A percentile compares a stretch with the other conserved stretches of the same genome.
These are phyloP conservation scores for Yamadazyma dushanensis DNA, from an alignment of 1,139 yeast species.

Conservation along the genomic window DNA sequence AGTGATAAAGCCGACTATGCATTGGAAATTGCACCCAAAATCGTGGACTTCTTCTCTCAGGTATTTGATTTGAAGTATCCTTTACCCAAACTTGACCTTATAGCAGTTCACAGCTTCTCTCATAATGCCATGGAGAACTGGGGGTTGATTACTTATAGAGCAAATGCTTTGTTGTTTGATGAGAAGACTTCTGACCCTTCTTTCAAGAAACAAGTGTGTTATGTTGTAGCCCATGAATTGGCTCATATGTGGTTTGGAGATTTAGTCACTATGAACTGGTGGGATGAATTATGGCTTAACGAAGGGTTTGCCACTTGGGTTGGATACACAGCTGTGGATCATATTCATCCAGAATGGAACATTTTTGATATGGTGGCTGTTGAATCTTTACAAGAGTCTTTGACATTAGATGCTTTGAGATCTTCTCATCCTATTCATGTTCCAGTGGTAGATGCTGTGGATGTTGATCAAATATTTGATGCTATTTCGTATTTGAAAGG, in stretches of 20 bases:
- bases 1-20: conserved; percentile 63
- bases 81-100: conserved; percentile 71
- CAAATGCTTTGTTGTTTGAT: conserved; percentile 70
- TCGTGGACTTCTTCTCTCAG: conserved; percentile 63
- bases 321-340: conserved; percentile 77
- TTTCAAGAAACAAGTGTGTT: conserved; percentile 77
- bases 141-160: conserved; percentile 83
- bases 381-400: conserved; percentile 68
- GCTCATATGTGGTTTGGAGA: conserved; percentile 96
- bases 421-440: conserved; percentile 87
- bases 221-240: conserved; percentile 85
- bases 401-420: conserved; percentile 68
- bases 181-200: conserved; percentile 64
- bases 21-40: conserved; percentile 64
- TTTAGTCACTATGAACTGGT: conserved; percentile 91
- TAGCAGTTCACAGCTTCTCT: conserved; percentile 74
- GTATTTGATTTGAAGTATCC: conserved; percentile 69
- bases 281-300: conserved; percentile 92
- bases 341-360: conserved; percentile 83
- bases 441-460: conserved; percentile 76
- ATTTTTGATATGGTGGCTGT: conserved; percentile 75
- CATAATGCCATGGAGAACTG: conserved; percentile 92
- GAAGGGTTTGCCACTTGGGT: conserved; percentile 92
- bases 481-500: conserved; percentile 84
- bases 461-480: conserved; percentile 83